Evolutionary conservation across 805 yeast species (phyloP).

Genomic region (Teunomyces kruisii): DNA sequence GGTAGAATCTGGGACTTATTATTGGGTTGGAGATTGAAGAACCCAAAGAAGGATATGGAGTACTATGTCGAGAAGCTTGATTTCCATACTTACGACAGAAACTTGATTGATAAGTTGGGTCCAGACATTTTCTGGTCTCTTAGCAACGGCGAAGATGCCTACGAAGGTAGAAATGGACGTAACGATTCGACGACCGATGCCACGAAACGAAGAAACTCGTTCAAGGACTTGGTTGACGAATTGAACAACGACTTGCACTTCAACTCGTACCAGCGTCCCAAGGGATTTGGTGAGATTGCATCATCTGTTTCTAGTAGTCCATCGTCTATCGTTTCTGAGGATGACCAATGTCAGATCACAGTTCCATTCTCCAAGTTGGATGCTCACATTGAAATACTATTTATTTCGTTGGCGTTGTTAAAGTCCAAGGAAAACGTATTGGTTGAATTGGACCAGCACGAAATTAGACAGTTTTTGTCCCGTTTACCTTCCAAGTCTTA

Average conservation of each 20-base stretch:
- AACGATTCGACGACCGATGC: not conserved
- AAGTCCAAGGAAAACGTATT: conserved; percentile 77
- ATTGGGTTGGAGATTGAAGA: conserved; percentile 66
- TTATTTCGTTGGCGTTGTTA: conserved; percentile 73
- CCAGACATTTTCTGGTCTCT: conserved; percentile 67
- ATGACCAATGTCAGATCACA: not conserved
- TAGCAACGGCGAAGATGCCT: conserved; percentile 8
- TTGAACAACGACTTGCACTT: conserved; percentile 17
- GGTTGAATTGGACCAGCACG: conserved; percentile 87
- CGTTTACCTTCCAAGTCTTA: conserved; percentile 51
- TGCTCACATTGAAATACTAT: conserved; percentile 74
- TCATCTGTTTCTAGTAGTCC: not conserved
- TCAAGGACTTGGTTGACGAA: conserved; percentile 31
- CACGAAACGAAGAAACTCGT: conserved; percentile 21
- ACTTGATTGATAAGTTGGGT: conserved; percentile 41
- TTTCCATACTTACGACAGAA: conserved; percentile 21
- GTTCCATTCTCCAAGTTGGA: conserved; percentile 62
- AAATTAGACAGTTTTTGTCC: conserved; percentile 74
- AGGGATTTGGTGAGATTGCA: not conserved
- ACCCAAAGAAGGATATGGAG: conserved; percentile 24
- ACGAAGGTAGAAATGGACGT: not conserved
- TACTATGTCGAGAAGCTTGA: conserved; percentile 34
- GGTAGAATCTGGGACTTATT: conserved; percentile 89
- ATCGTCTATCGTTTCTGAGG: not conserved
- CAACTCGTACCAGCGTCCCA: not conserved